Evolutionary conservation across 202 grass and related monocot species (phyloP).

Genomic region (Saccharum hybrid): DNA sequence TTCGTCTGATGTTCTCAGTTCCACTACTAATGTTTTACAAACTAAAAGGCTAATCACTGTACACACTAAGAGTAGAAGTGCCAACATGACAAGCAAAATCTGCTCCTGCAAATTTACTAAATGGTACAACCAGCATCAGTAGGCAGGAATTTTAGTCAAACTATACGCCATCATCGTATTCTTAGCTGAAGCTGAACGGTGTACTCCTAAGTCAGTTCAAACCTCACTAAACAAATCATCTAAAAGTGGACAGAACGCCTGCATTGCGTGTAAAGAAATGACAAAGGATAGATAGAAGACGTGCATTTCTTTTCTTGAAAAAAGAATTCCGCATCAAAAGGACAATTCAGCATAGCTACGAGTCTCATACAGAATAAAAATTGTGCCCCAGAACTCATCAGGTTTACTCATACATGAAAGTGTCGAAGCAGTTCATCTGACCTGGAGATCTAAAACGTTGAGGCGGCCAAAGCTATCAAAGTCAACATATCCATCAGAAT

Average conservation of each 20-base stretch:
- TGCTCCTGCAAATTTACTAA: background rate
- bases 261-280: background rate
- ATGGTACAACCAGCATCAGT: background rate
- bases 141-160: background rate
- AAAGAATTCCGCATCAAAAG: background rate
- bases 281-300: background rate
- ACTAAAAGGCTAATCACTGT: background rate
- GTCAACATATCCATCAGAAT: conserved; percentile 85
- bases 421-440: conserved; percentile 15
- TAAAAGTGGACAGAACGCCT: background rate
- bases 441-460: conserved; percentile 97
- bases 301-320: background rate
- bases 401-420: background rate
- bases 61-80: background rate
- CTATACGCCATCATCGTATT: background rate
- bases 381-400: background rate
- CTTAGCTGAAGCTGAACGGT: background rate
- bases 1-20: background rate
- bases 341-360: background rate
- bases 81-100: background rate
- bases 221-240: background rate
- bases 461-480: conserved; percentile 86
- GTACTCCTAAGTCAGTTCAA: background rate
- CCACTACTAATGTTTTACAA: background rate
- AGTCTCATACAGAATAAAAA: background rate